Conservation (phyloP, 176 grass and related monocot genomes). For the Phyllostachys edulis region DNA sequence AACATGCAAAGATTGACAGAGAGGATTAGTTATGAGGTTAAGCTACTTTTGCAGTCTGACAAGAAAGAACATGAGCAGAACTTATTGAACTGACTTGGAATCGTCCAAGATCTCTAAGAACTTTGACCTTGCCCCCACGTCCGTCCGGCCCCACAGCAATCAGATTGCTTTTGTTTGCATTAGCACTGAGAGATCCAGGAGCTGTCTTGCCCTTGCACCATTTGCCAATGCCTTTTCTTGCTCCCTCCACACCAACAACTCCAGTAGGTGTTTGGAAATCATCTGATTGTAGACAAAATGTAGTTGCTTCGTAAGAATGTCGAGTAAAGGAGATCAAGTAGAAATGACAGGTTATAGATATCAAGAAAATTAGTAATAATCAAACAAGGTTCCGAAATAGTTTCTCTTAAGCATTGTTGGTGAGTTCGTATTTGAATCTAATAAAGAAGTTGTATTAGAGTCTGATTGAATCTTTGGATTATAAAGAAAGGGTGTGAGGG, state of each 20-base stretch:
- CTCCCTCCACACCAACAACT: constrained; percentile 24
- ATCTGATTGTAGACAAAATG: constrained; percentile 35
- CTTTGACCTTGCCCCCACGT: constrained; percentile 82
- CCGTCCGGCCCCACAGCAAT: constrained; percentile 78
- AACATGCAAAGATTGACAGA: constrained; percentile 6
- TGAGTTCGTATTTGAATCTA: no score
- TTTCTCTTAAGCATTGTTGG: not conserved
- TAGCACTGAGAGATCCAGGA: constrained; percentile 14
- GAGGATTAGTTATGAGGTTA: not conserved
- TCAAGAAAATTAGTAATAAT: not conserved
- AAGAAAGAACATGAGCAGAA: not conserved
- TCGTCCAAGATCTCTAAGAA: constrained; percentile 55
- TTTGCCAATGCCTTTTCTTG: constrained; percentile 56
- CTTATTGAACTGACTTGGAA: constrained; percentile 44
- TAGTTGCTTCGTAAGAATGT: constrained; percentile 15
- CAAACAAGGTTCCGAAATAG: not conserved
- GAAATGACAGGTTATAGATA: not conserved
- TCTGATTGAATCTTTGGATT: no score
- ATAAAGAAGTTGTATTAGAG: no score
- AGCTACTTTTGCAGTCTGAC: not conserved
- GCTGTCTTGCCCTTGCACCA: constrained; percentile 54
- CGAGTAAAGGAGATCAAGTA: not conserved
- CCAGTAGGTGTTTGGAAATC: constrained; percentile 36
- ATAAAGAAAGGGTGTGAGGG: no score
- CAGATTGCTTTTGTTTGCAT: constrained; percentile 55